A percentile compares a stretch with the other conserved stretches of the same genome.
These are phyloP conservation scores for Lentinus tigrinus DNA, from an alignment of 768 basidiomycete species.

Conservation along the genomic window DNA sequence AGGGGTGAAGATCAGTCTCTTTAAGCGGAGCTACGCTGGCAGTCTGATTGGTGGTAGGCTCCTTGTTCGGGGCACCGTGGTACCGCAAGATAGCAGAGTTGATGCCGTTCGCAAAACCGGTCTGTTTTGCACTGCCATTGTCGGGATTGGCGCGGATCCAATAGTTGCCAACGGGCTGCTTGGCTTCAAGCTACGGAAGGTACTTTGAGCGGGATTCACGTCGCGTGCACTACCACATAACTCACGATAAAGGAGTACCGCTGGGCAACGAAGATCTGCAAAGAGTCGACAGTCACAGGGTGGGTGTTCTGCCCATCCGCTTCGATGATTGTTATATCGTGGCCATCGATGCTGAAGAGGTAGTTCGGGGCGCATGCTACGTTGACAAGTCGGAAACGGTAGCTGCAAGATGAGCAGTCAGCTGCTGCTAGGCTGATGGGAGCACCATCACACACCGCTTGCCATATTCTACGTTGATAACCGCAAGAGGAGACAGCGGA, in stretches of 20 bases:
- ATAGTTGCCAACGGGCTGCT: conserved; percentile 43
- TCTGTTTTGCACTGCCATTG: conserved; percentile 1
- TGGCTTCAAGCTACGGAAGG: conserved; percentile 33
- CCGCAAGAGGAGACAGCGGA: conserved; percentile 34
- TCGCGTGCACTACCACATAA: not conserved
- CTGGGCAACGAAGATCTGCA: conserved; percentile 43
- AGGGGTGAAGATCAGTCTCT: conserved; percentile 22
- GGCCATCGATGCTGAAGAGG: conserved; percentile 45
- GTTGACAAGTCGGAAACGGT: conserved; percentile 38
- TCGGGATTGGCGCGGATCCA: conserved; percentile 5
- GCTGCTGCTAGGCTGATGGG: conserved; percentile 34
- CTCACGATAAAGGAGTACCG: conserved; percentile 30
- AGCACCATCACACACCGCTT: conserved; percentile 17
- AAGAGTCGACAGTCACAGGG: conserved; percentile 38
- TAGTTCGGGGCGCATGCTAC: conserved; percentile 46
- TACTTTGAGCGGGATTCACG: not conserved
- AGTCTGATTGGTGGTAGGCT: conserved; percentile 30
- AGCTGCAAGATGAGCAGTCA: too few relatives aligned
- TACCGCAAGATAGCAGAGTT: conserved; percentile 49
- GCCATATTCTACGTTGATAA: conserved; percentile 38
- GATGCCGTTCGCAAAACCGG: conserved; percentile 33
- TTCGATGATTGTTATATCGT: conserved; percentile 47
- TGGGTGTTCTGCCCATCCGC: conserved; percentile 40
- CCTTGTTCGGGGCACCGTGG: conserved; percentile 34
- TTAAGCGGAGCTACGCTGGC: conserved; percentile 4